Base-by-base conservation (phyloP, 495 filamentous ascomycete genomes). In the Aspergillus kassunensis region DNA sequence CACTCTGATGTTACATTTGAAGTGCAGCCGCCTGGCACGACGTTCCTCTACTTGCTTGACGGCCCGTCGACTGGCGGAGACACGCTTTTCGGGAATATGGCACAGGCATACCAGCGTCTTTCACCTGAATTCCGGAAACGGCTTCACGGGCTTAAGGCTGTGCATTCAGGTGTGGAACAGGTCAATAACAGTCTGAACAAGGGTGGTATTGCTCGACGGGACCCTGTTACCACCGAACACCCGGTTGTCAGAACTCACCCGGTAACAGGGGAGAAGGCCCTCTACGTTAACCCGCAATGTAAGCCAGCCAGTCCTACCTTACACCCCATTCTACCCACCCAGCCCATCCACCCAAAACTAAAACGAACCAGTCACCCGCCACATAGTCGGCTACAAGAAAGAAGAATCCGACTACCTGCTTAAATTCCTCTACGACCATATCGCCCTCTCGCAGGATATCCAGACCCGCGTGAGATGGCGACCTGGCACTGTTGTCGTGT, bases 211-310 rank as follows among this genome's bases (percentile, higher is more conserved):
- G 73, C 77, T 15, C 69, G 78, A 25, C 72, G 80, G n/a, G 74
- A 81, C 27, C 78, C 79, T 1, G 70, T 83, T 18, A 70, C 64
- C 4, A 71, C 69, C 5, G 79, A 78, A 31, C 82, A 85, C 57
- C 83, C 83, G 0, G 60, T 86, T 54, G 80, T 87, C 5, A 65
- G 83, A 7, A 83, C 77, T 4, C 84, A 87, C 59, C 82, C 82
- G 0, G 74, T 76, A 18, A 56, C 57, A 23, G 66, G 91, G 10
- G 88, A 95, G 74, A 95, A 95, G 69, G 88, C 89, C 0, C 68
- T 95, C 8, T 95, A 81, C 57, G 83, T 96, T 37, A 95, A 95
- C 62, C 84, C 85, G 8, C 87, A 92, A 66, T 95, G 89, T 90
- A 67, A 81, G 84, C 30, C 27, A 29, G 27, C 11, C 27, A 29